Percentiles rank a stretch among this genome's conserved stretches.
Conservation (phyloP, 495 filamentous ascomycete species). For the Xylaria sp. region DNA sequence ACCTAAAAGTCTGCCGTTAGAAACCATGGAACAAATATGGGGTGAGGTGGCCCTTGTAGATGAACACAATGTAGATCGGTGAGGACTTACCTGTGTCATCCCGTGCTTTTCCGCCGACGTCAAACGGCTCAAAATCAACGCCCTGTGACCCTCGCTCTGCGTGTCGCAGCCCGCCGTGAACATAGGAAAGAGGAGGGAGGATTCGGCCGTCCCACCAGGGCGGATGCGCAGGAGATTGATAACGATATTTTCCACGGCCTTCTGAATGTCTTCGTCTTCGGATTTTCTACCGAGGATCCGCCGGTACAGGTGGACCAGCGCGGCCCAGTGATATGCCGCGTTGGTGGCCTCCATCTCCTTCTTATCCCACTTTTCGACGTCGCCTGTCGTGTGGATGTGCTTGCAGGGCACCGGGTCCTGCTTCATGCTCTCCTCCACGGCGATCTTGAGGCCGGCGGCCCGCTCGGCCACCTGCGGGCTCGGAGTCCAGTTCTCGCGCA, state of each 20-base stretch:
- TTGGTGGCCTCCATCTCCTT: slow-evolving; percentile 80
- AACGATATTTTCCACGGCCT: slow-evolving; percentile 69
- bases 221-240: slow-evolving; percentile 67
- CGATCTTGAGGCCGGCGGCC: slow-evolving; percentile 62
- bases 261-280: slow-evolving; percentile 63
- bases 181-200: slow-evolving; percentile 80
- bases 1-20: slow-evolving; percentile 49
- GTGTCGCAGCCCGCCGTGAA: slow-evolving; percentile 87
- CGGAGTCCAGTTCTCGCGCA: slow-evolving; percentile 63
- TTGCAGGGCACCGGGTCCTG: slow-evolving; percentile 51
- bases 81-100: slow-evolving; percentile 69
- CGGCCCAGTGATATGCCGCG: slow-evolving; percentile 81
- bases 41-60: slow-evolving; percentile 4
- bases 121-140: slow-evolving; percentile 71
- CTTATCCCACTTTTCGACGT: slow-evolving; percentile 58
- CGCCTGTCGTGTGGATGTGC: slow-evolving; percentile 55
- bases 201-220: slow-evolving; percentile 73
- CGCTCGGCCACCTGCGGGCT: slow-evolving; percentile 57
- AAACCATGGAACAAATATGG: not conserved
- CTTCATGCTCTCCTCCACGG: slow-evolving; percentile 57
- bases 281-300: slow-evolving; percentile 70
- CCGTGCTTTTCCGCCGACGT: slow-evolving; percentile 74
- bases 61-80: not conserved
- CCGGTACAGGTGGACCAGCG: slow-evolving; percentile 76
- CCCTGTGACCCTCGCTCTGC: slow-evolving; percentile 58